Evolutionary conservation across 129 eudicot genomes (phyloP).

Genomic region (Oenanthe sinensis): DNA sequence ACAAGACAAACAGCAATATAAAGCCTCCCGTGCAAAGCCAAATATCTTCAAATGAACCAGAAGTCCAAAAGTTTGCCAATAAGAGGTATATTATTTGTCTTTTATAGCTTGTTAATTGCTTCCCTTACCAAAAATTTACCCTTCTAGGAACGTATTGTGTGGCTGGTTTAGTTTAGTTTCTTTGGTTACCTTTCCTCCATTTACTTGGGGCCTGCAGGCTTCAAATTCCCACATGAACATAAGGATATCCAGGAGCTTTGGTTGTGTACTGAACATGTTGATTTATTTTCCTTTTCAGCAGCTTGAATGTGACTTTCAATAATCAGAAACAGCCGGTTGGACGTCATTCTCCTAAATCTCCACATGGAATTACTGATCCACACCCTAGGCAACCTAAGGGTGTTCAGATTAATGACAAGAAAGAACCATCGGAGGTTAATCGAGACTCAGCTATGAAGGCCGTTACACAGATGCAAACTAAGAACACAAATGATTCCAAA

Average conservation of each 20-base stretch:
- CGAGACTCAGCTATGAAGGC: constrained; percentile 12
- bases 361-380: constrained; percentile 26
- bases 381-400: constrained; percentile 40
- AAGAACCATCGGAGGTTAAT: constrained; percentile 28
- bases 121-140: neutral
- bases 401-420: constrained; percentile 25
- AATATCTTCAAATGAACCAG: constrained; percentile 27
- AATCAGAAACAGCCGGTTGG: constrained; percentile 31
- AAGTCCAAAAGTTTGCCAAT: constrained; percentile 22
- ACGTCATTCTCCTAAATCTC: constrained; percentile 25
- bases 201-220: no score
- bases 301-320: constrained; percentile 33
- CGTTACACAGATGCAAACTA: neutral
- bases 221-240: neutral
- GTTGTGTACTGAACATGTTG: neutral
- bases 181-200: neutral
- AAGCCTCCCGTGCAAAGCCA: constrained; percentile 33
- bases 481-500: constrained; percentile 36
- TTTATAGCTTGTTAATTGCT: neutral
- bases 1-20: constrained; percentile 28
- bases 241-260: neutral
- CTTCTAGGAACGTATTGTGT: neutral
- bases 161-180: neutral
- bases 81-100: constrained; percentile 34
- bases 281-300: constrained; percentile 20